phyloP scores from a whole-genome alignment of 345 rosid species.

The Cochlearia excelsa region DNA sequence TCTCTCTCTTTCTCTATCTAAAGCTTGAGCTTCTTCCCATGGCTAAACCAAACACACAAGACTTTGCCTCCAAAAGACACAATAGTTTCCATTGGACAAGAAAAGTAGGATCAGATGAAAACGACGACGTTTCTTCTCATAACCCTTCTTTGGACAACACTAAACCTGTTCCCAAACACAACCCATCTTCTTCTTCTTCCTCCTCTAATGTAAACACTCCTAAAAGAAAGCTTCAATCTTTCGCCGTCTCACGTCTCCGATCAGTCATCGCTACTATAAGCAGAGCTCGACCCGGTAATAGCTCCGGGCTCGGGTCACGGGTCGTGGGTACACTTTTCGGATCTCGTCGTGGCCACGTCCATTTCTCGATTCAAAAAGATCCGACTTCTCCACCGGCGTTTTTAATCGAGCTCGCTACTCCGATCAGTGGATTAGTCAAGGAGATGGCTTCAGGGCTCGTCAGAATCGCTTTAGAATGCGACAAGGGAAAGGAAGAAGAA shows the following conservation, averaged over 20 bases:
- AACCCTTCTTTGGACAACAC: constrained; percentile 2
- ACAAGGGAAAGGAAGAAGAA: constrained; percentile 50
- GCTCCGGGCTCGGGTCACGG: constrained; percentile 49
- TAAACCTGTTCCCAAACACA: constrained; percentile 31
- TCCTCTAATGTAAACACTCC: constrained; percentile 32
- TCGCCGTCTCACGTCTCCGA: constrained; percentile 76
- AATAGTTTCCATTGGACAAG: constrained; percentile 68
- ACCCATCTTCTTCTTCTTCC: constrained; percentile 24
- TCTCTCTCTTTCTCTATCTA: constrained; percentile 17
- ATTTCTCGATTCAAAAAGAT: constrained; percentile 84
- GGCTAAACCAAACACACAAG: constrained; percentile 52
- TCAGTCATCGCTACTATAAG: constrained; percentile 61
- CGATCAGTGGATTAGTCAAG: constrained; percentile 74
- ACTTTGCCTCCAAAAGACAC: constrained; percentile 67
- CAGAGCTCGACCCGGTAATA: constrained; percentile 44
- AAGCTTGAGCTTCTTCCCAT: constrained; percentile 32
- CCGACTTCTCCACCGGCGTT: constrained; percentile 78
- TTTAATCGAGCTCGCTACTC: constrained; percentile 83
- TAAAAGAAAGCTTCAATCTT: constrained; percentile 62
- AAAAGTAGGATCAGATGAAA: constrained; percentile 63
- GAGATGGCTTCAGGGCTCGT: constrained; percentile 99
- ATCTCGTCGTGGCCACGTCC: constrained; percentile 82
- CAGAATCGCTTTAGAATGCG: constrained; percentile 88
- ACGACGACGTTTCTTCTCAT: constrained; percentile 41
- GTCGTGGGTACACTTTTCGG: constrained; percentile 95